Conservation (phyloP, 331 rosid species). For the Spiraea crenata region DNA sequence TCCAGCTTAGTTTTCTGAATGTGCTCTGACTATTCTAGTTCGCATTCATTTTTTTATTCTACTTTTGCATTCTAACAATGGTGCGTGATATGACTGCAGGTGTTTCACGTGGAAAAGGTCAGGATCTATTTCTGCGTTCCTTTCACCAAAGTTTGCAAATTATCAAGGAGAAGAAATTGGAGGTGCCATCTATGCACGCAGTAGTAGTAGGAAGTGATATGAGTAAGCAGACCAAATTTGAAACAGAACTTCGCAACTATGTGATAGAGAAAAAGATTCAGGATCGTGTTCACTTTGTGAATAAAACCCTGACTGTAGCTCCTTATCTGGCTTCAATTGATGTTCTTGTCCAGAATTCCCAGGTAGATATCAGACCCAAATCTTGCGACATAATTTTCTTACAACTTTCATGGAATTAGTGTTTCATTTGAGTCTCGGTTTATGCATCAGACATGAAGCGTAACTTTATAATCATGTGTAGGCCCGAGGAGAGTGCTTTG, state of each 20-base stretch:
- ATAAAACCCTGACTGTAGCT: constrained; percentile 86
- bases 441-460: not conserved
- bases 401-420: not conserved
- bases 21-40: not conserved
- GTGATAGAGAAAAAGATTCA: constrained; percentile 65
- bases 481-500: constrained; percentile 96
- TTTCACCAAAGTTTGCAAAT: constrained; percentile 65
- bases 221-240: constrained; percentile 71
- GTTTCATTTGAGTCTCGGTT: not conserved
- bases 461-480: constrained; percentile 16
- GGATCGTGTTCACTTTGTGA: constrained; percentile 84
- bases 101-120: constrained; percentile 94
- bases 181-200: constrained; percentile 82
- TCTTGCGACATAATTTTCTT: not conserved
- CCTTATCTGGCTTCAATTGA: constrained; percentile 88
- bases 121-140: constrained; percentile 85
- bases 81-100: constrained; percentile 46
- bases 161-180: constrained; percentile 67
- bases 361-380: constrained; percentile 46
- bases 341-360: constrained; percentile 97
- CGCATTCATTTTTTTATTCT: not conserved
- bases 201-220: constrained; percentile 87
- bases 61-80: constrained; percentile 16
- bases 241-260: constrained; percentile 69
- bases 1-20: not conserved